Conservation (phyloP, 257 asterid species). For the Nicotiana attenuata region DNA sequence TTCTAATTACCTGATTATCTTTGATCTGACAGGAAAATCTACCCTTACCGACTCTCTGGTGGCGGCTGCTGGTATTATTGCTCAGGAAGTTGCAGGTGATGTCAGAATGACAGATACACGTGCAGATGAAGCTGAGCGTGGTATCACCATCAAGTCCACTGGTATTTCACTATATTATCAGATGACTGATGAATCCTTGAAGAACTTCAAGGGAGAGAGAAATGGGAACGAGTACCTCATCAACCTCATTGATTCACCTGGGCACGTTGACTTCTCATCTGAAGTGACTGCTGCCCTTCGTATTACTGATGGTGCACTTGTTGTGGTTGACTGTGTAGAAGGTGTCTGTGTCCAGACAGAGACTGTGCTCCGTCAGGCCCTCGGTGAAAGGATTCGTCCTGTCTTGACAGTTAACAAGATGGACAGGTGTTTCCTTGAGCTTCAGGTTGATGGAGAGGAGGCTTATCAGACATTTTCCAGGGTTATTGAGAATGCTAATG, state of each 20-base stretch:
- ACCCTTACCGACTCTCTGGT: conserved; percentile 43
- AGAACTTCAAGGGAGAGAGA: conserved; percentile 29
- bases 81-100: conserved; percentile 47
- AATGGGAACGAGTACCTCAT: conserved; percentile 42
- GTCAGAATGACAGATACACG: conserved; percentile 45
- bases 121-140: conserved; percentile 49
- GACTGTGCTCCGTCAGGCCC: conserved; percentile 45
- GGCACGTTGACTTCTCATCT: conserved; percentile 44
- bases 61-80: conserved; percentile 47
- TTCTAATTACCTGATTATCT: neutral
- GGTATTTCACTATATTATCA: conserved; percentile 41
- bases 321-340: conserved; percentile 42
- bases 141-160: conserved; percentile 43
- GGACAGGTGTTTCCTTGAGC: conserved; percentile 48
- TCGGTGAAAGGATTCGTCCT: conserved; percentile 46
- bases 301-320: conserved; percentile 45
- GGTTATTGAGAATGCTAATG: conserved; percentile 41
- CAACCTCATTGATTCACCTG: conserved; percentile 43
- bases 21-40: conserved; percentile 29
- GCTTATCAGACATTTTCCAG: conserved; percentile 37
- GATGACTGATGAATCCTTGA: conserved; percentile 30
- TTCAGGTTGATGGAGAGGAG: conserved; percentile 44
- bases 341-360: conserved; percentile 49
- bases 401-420: conserved; percentile 42
- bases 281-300: conserved; percentile 50